Base-by-base conservation (phyloP, 1,284 basidiomycete species). In the Somion occarium region DNA sequence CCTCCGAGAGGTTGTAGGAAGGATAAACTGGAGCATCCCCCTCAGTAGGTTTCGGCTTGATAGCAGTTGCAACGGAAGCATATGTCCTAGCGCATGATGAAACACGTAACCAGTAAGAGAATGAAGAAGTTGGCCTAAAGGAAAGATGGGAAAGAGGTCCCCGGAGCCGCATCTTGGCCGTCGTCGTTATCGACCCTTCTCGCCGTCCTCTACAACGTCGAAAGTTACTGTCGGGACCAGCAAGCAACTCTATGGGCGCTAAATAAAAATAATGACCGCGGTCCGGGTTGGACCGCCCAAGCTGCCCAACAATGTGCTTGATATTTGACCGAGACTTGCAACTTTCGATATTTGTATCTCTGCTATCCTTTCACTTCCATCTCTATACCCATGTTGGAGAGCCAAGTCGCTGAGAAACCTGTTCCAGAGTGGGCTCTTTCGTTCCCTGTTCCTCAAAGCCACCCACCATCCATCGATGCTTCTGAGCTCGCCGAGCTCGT, bases 1-100 rank as follows among this genome's bases (percentile, higher is more conserved):
- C 68, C 7, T 80, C 76, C 0, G 84, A 79, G 44, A 89, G 71
- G 25, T 72, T 64, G 56, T 73, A 75, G 24, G 64, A 64, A 30
- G 70, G 69, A 5, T 38, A 43, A 22, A 20, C 44, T 4, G 52
- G 43, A 2, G n/a, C 38, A 20, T 39, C 37, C 2, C 45, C 49
- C 34, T 60, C 60, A 3, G 47, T 20, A 11, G 56, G 50, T 46
- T 54, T 48, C 20, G 44, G 38, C 44, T 59, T 61, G 51, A 57
- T 44, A 23, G 64, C 62, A 12, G 61, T 56, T 30, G 64, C 64
- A 46, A 61, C 60, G 15, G 49, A 50, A 9, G 49, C 49, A 45
- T 48, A 19, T 38, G n/a, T 18, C 30, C 45, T 47, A 9, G 18
- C 11, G 18, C 38, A n/a, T 25, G 13, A 26, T 12, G 20, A 3